phyloP scores from a whole-genome alignment of 768 basidiomycete species.

The Leccinum incarnatum region DNA sequence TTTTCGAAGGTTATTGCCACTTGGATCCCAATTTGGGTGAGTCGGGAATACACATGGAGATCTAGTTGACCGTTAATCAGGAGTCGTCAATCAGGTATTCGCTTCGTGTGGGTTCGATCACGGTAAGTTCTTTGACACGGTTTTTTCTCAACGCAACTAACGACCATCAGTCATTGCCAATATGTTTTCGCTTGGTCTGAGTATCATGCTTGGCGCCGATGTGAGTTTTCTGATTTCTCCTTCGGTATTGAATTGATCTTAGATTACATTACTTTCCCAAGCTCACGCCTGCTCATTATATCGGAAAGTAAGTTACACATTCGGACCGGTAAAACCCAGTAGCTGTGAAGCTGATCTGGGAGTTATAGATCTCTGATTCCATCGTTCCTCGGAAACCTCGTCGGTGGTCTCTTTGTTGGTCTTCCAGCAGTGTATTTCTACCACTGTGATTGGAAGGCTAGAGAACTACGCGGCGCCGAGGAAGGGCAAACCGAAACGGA shows the following conservation, averaged over 20 bases:
- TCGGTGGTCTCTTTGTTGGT: constrained; percentile 63
- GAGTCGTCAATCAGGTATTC: constrained; percentile 45
- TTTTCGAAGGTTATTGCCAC: constrained; percentile 65
- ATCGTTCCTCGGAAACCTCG: constrained; percentile 60
- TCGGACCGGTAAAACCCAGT: not conserved
- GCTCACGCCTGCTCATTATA: constrained; percentile 35
- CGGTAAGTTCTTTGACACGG: constrained; percentile 39
- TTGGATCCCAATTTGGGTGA: constrained; percentile 76
- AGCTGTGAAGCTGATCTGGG: not conserved
- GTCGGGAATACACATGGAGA: constrained; percentile 10
- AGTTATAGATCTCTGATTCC: constrained; percentile 56
- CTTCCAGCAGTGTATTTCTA: constrained; percentile 66
- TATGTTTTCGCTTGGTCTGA: constrained; percentile 70
- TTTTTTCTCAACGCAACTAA: not conserved
- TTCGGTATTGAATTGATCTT: constrained; percentile 1
- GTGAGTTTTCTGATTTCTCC: constrained; percentile 37
- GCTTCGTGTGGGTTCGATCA: constrained; percentile 71
- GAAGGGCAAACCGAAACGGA: constrained; percentile 23
- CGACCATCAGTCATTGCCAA: constrained; percentile 57
- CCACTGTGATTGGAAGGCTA: constrained; percentile 47
- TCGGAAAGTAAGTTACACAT: constrained; percentile 52
- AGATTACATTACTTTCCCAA: not conserved
- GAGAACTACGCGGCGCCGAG: constrained; percentile 41
- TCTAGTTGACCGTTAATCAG: not conserved
- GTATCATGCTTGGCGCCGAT: constrained; percentile 67